Evolutionary conservation across 2,329 filamentous ascomycete genomes (phyloP).

Genomic region (Aureobasidium melanogenum): DNA sequence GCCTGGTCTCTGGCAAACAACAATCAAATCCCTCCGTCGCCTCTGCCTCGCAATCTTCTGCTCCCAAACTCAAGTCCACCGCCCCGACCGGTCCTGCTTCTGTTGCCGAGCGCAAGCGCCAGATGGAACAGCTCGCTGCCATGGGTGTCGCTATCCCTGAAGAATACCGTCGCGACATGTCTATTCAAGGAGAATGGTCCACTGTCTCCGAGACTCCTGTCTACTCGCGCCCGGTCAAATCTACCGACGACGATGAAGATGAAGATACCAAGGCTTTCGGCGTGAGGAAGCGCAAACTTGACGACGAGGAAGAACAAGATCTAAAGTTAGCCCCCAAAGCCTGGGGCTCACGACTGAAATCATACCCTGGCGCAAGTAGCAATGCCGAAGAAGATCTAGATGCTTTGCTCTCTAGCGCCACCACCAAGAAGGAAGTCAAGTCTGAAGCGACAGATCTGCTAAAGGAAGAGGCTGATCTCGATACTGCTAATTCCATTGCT

Average conservation of each 20-base stretch:
- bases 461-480: constrained; percentile 25
- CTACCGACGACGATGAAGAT: constrained; percentile 36
- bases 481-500: constrained; percentile 22
- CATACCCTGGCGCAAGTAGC: constrained; percentile 35
- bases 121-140: constrained; percentile 78
- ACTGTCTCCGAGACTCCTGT: constrained; percentile 46
- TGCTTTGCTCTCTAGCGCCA: constrained; percentile 39
- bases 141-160: constrained; percentile 81
- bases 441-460: constrained; percentile 21
- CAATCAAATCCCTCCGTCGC: constrained; percentile 19
- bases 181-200: constrained; percentile 84
- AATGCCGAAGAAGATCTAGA: constrained; percentile 52
- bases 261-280: constrained; percentile 40
- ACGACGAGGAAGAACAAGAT: constrained; percentile 53
- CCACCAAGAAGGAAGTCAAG: constrained; percentile 24
- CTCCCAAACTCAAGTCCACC: constrained; percentile 22
- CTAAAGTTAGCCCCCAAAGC: constrained; percentile 35
- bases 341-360: constrained; percentile 39
- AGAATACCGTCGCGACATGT: constrained; percentile 69
- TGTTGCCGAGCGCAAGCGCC: constrained; percentile 64
- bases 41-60: constrained; percentile 26
- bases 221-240: constrained; percentile 4
- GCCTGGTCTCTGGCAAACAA: constrained; percentile 50
- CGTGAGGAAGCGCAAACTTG: constrained; percentile 53
- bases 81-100: constrained; percentile 33